phyloP scores from a whole-genome alignment of 2,329 filamentous ascomycete species.

The Raffaelea arxii region DNA sequence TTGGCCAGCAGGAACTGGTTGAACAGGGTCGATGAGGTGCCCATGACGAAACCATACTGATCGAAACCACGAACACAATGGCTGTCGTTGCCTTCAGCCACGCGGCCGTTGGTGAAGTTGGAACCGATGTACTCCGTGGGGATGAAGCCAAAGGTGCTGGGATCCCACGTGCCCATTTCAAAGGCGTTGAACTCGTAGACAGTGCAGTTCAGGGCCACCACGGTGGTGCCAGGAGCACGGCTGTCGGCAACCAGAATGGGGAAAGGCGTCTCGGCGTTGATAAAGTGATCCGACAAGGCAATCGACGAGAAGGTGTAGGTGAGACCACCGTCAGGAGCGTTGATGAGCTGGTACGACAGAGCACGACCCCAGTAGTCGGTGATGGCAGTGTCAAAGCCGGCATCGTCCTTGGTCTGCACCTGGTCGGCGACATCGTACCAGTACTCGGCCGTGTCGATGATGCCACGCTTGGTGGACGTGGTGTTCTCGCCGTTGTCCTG shows the following conservation, averaged over 20 bases:
- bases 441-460: slow-evolving; percentile 34
- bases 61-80: slow-evolving; percentile 71
- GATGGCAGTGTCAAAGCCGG: slow-evolving; percentile 58
- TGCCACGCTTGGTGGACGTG: slow-evolving; percentile 4
- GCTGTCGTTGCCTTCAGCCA: slow-evolving; percentile 41
- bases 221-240: slow-evolving; percentile 31
- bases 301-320: slow-evolving; percentile 72
- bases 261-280: slow-evolving; percentile 31
- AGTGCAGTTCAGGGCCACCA: slow-evolving; percentile 45
- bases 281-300: slow-evolving; percentile 32
- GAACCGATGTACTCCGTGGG: slow-evolving; percentile 52
- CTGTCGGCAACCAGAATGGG: slow-evolving; percentile 41
- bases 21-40: slow-evolving; percentile 77
- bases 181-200: slow-evolving; percentile 57
- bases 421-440: slow-evolving; percentile 47
- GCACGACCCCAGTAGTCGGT: slow-evolving; percentile 88
- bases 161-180: slow-evolving; percentile 57
- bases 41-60: slow-evolving; percentile 74
- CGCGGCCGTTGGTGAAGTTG: slow-evolving; percentile 40
- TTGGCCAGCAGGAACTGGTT: slow-evolving; percentile 65
- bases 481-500: slow-evolving; percentile 10
- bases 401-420: slow-evolving; percentile 51
- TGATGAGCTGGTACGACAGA: slow-evolving; percentile 77
- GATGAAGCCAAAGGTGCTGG: slow-evolving; percentile 48
- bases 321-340: slow-evolving; percentile 63